Conservation (phyloP, 352 stramenopile genomes). For the Pythium insidiosum region DNA sequence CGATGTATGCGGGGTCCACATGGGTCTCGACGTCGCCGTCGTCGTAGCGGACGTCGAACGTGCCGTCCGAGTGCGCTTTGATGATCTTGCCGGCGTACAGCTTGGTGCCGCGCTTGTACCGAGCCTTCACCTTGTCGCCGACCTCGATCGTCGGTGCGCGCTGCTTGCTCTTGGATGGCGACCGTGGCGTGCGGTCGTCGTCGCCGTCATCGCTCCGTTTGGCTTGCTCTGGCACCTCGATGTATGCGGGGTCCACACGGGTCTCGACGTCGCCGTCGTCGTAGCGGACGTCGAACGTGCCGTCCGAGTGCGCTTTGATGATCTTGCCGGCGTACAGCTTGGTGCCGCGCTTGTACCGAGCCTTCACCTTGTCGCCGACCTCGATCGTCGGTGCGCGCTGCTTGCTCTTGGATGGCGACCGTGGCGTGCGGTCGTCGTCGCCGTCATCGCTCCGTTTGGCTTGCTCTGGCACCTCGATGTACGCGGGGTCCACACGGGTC, state of each 20-base stretch:
- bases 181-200: not conserved
- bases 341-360: constrained; percentile 60
- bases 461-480: not conserved
- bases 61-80: constrained; percentile 25
- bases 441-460: too few relatives aligned
- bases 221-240: constrained; percentile 9
- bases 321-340: constrained; percentile 60
- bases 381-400: not conserved
- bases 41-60: constrained; percentile 42
- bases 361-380: constrained; percentile 38
- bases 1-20: constrained; percentile 23
- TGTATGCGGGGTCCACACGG: constrained; percentile 21
- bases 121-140: constrained; percentile 20
- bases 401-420: not conserved
- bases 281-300: constrained; percentile 59
- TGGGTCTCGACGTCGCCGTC: constrained; percentile 12
- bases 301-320: constrained; percentile 39
- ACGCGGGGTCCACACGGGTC: constrained; percentile 8
- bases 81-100: constrained; percentile 30
- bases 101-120: constrained; percentile 28
- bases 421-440: constrained; percentile 7
- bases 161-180: constrained; percentile 14
- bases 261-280: constrained; percentile 45
- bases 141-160: constrained; percentile 9
- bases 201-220: not conserved